Percentiles rank a stretch among this genome's conserved stretches.
Conservation (phyloP, 306 rosid genomes). For the Cotoneaster glaucophyllus region DNA sequence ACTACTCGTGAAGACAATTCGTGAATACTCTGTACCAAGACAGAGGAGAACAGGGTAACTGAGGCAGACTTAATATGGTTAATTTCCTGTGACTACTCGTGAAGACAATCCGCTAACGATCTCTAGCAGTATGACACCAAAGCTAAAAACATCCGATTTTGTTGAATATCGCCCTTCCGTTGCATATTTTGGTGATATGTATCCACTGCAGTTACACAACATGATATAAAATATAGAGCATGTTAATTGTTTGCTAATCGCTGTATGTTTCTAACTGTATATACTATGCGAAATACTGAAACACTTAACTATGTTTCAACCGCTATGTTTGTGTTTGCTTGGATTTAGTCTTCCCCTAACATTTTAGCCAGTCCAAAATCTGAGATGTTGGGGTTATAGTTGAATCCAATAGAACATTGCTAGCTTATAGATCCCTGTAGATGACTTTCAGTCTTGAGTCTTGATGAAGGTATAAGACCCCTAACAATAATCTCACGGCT, state of each 20-base stretch:
- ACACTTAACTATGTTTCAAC: conserved; percentile 52
- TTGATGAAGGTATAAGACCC: conserved; percentile 50
- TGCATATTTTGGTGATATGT: too few relatives aligned
- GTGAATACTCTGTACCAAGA: not conserved
- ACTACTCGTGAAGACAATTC: not conserved
- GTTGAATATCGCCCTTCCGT: too few relatives aligned
- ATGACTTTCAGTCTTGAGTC: conserved; percentile 49
- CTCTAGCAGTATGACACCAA: too few relatives aligned
- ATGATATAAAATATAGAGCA: not conserved
- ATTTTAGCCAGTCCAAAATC: conserved; percentile 63
- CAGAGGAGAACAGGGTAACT: not conserved
- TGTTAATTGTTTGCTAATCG: not conserved
- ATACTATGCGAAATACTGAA: not conserved
- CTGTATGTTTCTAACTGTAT: not conserved
- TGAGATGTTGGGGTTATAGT: conserved; percentile 46
- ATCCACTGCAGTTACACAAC: too few relatives aligned
- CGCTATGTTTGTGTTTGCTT: conserved; percentile 33
- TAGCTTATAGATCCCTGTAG: conserved; percentile 48
- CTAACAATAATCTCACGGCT: conserved; percentile 30
- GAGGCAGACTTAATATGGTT: not conserved
- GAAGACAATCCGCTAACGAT: too few relatives aligned
- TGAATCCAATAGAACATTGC: conserved; percentile 40
- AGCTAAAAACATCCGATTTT: too few relatives aligned
- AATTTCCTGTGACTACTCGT: too few relatives aligned
- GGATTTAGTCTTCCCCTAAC: conserved; percentile 36